A percentile compares a stretch with the other conserved stretches of the same genome.
Evolutionary conservation across 768 basidiomycete species (phyloP).

Genomic region (Russula griseocarnosa): DNA sequence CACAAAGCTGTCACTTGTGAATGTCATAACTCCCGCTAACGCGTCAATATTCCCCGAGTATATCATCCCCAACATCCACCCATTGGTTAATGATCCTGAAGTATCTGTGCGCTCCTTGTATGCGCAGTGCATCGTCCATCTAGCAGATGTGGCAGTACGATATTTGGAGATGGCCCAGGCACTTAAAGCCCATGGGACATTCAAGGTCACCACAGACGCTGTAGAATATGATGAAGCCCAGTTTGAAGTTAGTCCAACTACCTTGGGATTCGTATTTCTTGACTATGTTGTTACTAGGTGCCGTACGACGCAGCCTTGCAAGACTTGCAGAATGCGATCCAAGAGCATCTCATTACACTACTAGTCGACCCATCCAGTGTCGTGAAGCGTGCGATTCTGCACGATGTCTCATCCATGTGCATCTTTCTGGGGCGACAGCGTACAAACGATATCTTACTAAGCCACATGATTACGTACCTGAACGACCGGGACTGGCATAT

Average conservation of each 20-base stretch:
- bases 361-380: slow-evolving; percentile 85
- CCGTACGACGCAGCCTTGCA: slow-evolving; percentile 85
- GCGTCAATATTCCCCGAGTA: slow-evolving; percentile 88
- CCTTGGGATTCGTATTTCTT: not conserved
- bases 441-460: slow-evolving; percentile 92
- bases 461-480: slow-evolving; percentile 78
- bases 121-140: slow-evolving; percentile 78
- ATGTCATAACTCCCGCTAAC: slow-evolving; percentile 61
- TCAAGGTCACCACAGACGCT: slow-evolving; percentile 56
- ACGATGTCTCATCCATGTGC: slow-evolving; percentile 83
- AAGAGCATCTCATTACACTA: slow-evolving; percentile 81
- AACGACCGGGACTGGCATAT: slow-evolving; percentile 93
- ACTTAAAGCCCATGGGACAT: slow-evolving; percentile 75
- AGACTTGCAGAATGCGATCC: slow-evolving; percentile 80
- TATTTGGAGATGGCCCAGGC: slow-evolving; percentile 95
- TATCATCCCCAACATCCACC: slow-evolving; percentile 84
- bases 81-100: slow-evolving; percentile 80
- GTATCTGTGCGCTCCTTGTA: slow-evolving; percentile 74
- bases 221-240: slow-evolving; percentile 75
- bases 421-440: slow-evolving; percentile 89
- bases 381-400: slow-evolving; percentile 87
- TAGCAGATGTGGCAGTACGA: slow-evolving; percentile 81
- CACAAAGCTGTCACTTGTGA: slow-evolving; percentile 53
- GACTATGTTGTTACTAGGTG: slow-evolving; percentile 48
- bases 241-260: slow-evolving; percentile 53